phyloP scores from a whole-genome alignment of 345 rosid species.

The Turritis glabra region DNA sequence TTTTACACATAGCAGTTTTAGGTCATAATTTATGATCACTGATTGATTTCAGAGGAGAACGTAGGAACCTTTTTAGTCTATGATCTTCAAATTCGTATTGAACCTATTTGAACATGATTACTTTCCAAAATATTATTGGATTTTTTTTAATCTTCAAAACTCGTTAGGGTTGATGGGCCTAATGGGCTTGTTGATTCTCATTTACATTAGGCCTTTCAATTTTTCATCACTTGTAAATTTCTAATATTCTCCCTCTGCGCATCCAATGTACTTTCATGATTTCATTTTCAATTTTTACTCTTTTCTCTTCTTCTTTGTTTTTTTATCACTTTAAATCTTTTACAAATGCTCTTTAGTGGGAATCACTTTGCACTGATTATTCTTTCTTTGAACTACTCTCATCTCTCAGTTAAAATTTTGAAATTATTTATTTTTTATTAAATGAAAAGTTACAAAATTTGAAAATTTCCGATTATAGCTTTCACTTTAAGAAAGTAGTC shows the following conservation, averaged over 20 bases:
- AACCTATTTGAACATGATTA: too few relatives aligned
- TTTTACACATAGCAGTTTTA: not conserved
- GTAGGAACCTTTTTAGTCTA: not conserved
- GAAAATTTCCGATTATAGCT: constrained; percentile 11
- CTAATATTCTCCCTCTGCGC: constrained; percentile 1
- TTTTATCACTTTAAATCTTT: constrained; percentile 35
- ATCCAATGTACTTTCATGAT: constrained; percentile 25
- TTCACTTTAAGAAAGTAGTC: constrained; percentile 8
- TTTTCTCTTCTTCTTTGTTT: not conserved
- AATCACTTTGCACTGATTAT: constrained; percentile 28
- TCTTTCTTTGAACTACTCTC: constrained; percentile 14
- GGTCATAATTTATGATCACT: too few relatives aligned
- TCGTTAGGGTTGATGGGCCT: constrained; percentile 12
- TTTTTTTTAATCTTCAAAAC: too few relatives aligned
- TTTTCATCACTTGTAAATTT: not conserved
- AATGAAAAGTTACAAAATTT: constrained; percentile 22
- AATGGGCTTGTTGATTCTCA: not conserved
- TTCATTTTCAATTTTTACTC: constrained; percentile 24
- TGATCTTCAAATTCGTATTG: not conserved
- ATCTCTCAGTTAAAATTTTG: not conserved
- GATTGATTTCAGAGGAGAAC: not conserved
- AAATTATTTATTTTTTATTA: not conserved
- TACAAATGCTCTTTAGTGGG: constrained; percentile 22
- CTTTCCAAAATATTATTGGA: too few relatives aligned
- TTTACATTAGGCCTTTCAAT: not conserved